Percentiles rank a stretch among this genome's conserved stretches.
phyloP scores from a whole-genome alignment of 257 asterid genomes.

The Salvia hispanica region DNA sequence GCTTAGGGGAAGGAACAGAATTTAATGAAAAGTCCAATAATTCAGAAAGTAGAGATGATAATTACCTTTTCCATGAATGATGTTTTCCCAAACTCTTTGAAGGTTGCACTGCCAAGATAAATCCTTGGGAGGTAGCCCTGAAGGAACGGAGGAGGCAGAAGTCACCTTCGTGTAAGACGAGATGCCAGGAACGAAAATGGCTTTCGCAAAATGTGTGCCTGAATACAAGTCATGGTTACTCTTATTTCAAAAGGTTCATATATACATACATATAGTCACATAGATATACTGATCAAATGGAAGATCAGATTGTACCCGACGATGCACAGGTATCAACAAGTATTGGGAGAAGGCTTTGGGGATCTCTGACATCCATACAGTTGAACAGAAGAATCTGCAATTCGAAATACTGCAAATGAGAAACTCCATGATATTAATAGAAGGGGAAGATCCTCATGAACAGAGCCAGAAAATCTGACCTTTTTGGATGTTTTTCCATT shows the following conservation, averaged over 20 bases:
- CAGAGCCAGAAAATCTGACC: conserved; percentile 41
- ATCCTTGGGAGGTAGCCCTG: conserved; percentile 53
- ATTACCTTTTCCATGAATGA: conserved; percentile 63
- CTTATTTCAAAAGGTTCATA: not conserved
- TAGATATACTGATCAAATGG: not conserved
- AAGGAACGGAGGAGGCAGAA: conserved; percentile 67
- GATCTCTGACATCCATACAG: conserved; percentile 95
- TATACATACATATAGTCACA: not conserved
- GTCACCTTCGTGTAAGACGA: conserved; percentile 81
- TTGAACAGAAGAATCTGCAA: conserved; percentile 85
- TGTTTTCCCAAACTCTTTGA: conserved; percentile 76
- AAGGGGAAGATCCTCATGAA: conserved; percentile 15
- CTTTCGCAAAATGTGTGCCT: conserved; percentile 74
- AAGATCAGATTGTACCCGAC: conserved; percentile 55
- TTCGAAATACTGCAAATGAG: conserved; percentile 23
- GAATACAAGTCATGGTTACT: conserved; percentile 25
- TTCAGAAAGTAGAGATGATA: conserved; percentile 5
- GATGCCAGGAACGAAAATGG: conserved; percentile 81
- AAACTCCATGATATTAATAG: conserved; percentile 1
- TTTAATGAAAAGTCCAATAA: not conserved
- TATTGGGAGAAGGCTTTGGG: conserved; percentile 72
- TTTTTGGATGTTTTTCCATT: conserved; percentile 55
- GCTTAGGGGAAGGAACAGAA: conserved; percentile 20
- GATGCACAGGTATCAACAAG: conserved; percentile 73
- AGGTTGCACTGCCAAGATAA: conserved; percentile 84